Base-by-base conservation (phyloP, 768 basidiomycete species). In the Hemileccinum impolitum region DNA sequence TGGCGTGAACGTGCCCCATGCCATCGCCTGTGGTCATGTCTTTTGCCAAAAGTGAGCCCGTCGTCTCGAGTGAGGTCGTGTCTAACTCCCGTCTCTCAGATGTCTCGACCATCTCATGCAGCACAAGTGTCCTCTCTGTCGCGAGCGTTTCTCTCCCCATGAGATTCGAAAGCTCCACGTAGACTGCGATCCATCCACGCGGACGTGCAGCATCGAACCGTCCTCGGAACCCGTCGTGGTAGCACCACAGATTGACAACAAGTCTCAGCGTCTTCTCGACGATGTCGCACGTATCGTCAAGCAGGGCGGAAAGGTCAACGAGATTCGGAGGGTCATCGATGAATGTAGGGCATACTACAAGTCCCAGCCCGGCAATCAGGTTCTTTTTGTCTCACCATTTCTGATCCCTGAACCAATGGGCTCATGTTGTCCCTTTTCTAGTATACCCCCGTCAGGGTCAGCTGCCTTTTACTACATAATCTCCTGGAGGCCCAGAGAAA, bases 21-120 rank as follows among this genome's bases (percentile, higher is more conserved):
- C 80, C 42, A 84, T 88, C 57, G 51, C 73, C 41, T 90, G 87
- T 52, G 87, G 87, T 15, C 86, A 89, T 62, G 78, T 82, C 48
- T 87, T 87, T 67, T 89, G 84, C 58, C 67, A 69, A 53, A 67
- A 53, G 72, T 71, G 35, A 58, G 70, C 35, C 13, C 39, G 13
- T 40, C 6, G 39, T 63, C 72, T 73, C 47, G 25, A 9, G 30
- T 17, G 15, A 30, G 36, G 37, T 9, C 42, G 5, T 31, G 13
- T 30, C 48, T 49, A 19, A 43, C 37, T 18, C 18, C 21, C n/a
- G n/a, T n/a, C 6, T 11, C n/a, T 3, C 4, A 49, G 48, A 32
- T 86, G 85, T 61, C 71, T 86, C 43, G 62, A 75, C 32, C 70
- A 74, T 48, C 60, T 86, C 48, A 69, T 68, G 43, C 71, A 72